phyloP scores from a whole-genome alignment of 2,329 filamentous ascomycete species.

The Chalara sp. region DNA sequence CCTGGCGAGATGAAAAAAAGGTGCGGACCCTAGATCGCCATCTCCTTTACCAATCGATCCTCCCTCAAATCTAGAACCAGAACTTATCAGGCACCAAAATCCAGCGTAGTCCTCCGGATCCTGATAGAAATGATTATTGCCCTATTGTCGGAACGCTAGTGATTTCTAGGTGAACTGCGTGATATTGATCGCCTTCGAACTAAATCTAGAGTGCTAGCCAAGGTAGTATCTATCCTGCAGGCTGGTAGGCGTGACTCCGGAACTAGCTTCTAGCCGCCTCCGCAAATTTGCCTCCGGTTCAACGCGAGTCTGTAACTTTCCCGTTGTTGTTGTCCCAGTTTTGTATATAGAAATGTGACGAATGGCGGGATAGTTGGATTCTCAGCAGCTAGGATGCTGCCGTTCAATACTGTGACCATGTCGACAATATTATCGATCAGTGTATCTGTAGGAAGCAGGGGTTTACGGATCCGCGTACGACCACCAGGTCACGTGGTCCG shows the following conservation, averaged over 20 bases:
- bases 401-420: not conserved
- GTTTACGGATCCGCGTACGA: too few species aligned
- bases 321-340: conserved; percentile 3
- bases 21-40: too few species aligned
- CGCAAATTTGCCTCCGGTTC: not conserved
- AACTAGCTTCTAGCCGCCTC: not conserved
- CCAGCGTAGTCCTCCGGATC: too few species aligned
- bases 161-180: not conserved
- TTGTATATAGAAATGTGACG: conserved; percentile 6
- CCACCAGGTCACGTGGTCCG: too few species aligned
- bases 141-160: not conserved
- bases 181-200: not conserved
- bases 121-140: too few species aligned
- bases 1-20: too few species aligned
- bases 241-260: not conserved
- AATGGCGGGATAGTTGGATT: conserved; percentile 1
- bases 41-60: too few species aligned
- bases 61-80: too few species aligned
- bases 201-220: not conserved
- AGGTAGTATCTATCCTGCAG: not conserved
- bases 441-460: too few species aligned
- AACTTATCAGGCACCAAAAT: too few species aligned
- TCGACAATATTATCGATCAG: conserved; percentile 5
- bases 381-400: not conserved
- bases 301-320: not conserved